Base-by-base conservation (phyloP, 768 basidiomycete species). In the Tulasnella calospora region DNA sequence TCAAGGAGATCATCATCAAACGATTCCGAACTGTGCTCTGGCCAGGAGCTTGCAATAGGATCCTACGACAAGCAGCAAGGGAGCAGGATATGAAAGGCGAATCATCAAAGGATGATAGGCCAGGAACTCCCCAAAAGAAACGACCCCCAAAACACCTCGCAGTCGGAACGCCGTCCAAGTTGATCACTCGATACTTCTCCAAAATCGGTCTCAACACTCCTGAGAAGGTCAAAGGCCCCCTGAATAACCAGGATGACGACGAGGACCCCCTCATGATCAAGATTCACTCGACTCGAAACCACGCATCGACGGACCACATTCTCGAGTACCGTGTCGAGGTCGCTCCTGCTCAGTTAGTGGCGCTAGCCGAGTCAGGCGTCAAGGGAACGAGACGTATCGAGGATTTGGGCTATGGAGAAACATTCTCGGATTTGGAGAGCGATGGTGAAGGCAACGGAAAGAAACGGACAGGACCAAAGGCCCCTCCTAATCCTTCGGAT, bases 11-110 rank as follows among this genome's bases (percentile, higher is more conserved):
- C 2, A 94, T 97, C 77, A 88, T 93, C 80, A 94, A 94, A 80
- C 90, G 94, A 15, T 95, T 96, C 82, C 87, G 93, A 82, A 93
- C 90, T 0, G 88, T 94, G 4, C 87, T 96, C 23, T 98, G 95
- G 92, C 90, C 90, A 21, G 89, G 91, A 0, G 89, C 90, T 15
- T 87, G 93, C 10, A 85, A 93, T 74, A 88, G 93, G 47, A 89
- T 91, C 35, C 84, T 96, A 36, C 87, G 94, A n/a, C 88, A 91
- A 9, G 88, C 86, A 2, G 89, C 89, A 1, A 79, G 94, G 35
- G 86, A 90, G 57, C 73, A 83, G 12, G 90, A 92, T 76, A 83
- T 80, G 40, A 46, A 75, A 72, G 44, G 74, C 71, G 38, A 35
- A 46, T 44, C 46, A 79, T 23, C 79, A 61, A 19, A 33, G 8